phyloP scores from a whole-genome alignment of 768 basidiomycete species.

The Aureoboletus auriporus region DNA sequence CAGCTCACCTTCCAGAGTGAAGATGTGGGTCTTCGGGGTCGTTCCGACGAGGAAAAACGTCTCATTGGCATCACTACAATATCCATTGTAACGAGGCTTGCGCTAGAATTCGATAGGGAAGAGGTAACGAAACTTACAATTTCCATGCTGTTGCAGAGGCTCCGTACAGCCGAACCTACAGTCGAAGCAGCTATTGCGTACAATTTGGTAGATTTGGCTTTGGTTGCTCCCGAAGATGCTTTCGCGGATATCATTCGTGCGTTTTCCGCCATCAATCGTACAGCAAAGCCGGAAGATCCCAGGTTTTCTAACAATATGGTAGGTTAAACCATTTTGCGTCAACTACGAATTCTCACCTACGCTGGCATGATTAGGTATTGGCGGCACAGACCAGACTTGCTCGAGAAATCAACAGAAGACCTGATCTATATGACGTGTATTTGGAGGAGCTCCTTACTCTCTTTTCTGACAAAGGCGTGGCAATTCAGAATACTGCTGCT shows the following conservation, averaged over 20 bases:
- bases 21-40: constrained; percentile 59
- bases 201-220: constrained; percentile 86
- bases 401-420: constrained; percentile 66
- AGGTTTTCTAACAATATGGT: constrained; percentile 89
- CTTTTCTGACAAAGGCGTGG: constrained; percentile 88
- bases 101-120: constrained; percentile 81
- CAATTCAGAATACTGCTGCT: constrained; percentile 73
- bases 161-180: constrained; percentile 79
- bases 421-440: constrained; percentile 77
- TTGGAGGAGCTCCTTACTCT: constrained; percentile 80
- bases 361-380: constrained; percentile 51
- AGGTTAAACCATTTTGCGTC: neutral
- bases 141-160: constrained; percentile 87
- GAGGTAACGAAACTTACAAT: constrained; percentile 88
- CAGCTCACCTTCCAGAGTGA: constrained; percentile 51
- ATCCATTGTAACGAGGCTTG: constrained; percentile 82
- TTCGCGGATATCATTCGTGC: constrained; percentile 82
- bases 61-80: constrained; percentile 89
- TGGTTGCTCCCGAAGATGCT: constrained; percentile 69
- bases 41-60: constrained; percentile 80
- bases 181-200: constrained; percentile 91
- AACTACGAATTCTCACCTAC: neutral
- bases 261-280: constrained; percentile 81
- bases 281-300: constrained; percentile 85
- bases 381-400: constrained; percentile 90